phyloP scores from a whole-genome alignment of 2,329 filamentous ascomycete species.

The Pleoardoris graminearum region DNA sequence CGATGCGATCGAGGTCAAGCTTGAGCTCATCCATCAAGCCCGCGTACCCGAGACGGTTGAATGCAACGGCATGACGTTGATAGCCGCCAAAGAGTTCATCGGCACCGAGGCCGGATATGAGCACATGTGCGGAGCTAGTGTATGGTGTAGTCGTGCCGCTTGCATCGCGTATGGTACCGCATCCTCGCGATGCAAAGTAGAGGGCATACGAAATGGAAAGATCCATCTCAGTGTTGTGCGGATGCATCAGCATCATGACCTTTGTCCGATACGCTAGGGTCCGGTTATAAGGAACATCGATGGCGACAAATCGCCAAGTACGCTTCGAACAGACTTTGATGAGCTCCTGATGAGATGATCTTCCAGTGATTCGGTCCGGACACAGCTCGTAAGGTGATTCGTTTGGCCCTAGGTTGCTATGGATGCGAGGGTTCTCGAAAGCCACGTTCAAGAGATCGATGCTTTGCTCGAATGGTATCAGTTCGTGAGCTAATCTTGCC shows the following conservation, averaged over 20 bases:
- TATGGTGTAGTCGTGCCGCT: slow-evolving; percentile 52
- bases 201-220: slow-evolving; percentile 89
- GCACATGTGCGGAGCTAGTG: slow-evolving; percentile 73
- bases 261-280: slow-evolving; percentile 68
- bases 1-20: slow-evolving; percentile 81
- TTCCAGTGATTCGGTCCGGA: slow-evolving; percentile 86
- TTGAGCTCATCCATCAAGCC: slow-evolving; percentile 81
- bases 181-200: slow-evolving; percentile 89
- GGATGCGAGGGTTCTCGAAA: slow-evolving; percentile 84
- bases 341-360: slow-evolving; percentile 78
- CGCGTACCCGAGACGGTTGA: slow-evolving; percentile 66
- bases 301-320: slow-evolving; percentile 79
- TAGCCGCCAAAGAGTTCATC: slow-evolving; percentile 98
- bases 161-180: slow-evolving; percentile 51
- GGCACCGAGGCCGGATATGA: slow-evolving; percentile 90
- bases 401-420: slow-evolving; percentile 41
- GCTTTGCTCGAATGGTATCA: slow-evolving; percentile 67
- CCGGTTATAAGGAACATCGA: slow-evolving; percentile 82
- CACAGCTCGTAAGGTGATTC: slow-evolving; percentile 73
- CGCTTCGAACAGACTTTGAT: slow-evolving; percentile 68
- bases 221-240: slow-evolving; percentile 98
- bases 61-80: slow-evolving; percentile 78
- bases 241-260: slow-evolving; percentile 79
- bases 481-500: slow-evolving; percentile 76
- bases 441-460: slow-evolving; percentile 95